phyloP scores from a whole-genome alignment of 1,284 basidiomycete species.

The Takashimella koratensis region DNA sequence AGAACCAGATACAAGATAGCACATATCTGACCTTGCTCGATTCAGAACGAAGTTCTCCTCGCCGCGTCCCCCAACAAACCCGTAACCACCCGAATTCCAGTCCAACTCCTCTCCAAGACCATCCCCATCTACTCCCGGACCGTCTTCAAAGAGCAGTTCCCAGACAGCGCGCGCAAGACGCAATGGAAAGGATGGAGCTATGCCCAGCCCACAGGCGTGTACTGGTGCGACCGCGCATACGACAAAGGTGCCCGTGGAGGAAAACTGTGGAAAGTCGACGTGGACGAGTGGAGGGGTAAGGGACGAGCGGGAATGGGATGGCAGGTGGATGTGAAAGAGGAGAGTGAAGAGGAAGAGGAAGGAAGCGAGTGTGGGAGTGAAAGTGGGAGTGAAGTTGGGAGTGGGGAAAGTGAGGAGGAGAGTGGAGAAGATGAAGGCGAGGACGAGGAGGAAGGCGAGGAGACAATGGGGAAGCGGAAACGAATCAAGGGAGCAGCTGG shows the following conservation, averaged over 20 bases:
- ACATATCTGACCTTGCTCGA: conserved; percentile 1
- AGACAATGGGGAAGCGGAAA: conserved; percentile 3
- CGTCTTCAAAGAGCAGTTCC: conserved; percentile 34
- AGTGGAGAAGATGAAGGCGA: conserved; percentile 17
- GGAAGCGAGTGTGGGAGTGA: conserved; percentile 11
- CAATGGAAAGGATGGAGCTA: conserved; percentile 38
- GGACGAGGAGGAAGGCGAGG: conserved; percentile 5
- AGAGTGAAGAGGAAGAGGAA: conserved; percentile 14
- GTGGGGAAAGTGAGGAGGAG: conserved; percentile 11
- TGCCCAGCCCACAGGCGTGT: conserved; percentile 32
- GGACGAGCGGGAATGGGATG: conserved; percentile 32
- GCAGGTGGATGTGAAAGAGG: conserved; percentile 15
- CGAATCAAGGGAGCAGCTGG: background rate
- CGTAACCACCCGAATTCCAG: conserved; percentile 32
- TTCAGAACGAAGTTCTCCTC: conserved; percentile 44
- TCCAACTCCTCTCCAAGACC: conserved; percentile 28
- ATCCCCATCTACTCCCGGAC: conserved; percentile 39
- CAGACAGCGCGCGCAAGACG: conserved; percentile 23
- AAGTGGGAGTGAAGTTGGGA: conserved; percentile 9
- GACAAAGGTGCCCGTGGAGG: conserved; percentile 47
- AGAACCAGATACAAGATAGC: background rate
- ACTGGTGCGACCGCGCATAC: conserved; percentile 45
- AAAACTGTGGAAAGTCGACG: conserved; percentile 39
- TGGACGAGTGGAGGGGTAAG: conserved; percentile 39
- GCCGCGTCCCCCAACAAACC: conserved; percentile 34